A percentile compares a stretch with the other conserved stretches of the same genome.
Evolutionary conservation across 2,329 filamentous ascomycete species (phyloP).

Genomic region (Penicillium hesseltinei): DNA sequence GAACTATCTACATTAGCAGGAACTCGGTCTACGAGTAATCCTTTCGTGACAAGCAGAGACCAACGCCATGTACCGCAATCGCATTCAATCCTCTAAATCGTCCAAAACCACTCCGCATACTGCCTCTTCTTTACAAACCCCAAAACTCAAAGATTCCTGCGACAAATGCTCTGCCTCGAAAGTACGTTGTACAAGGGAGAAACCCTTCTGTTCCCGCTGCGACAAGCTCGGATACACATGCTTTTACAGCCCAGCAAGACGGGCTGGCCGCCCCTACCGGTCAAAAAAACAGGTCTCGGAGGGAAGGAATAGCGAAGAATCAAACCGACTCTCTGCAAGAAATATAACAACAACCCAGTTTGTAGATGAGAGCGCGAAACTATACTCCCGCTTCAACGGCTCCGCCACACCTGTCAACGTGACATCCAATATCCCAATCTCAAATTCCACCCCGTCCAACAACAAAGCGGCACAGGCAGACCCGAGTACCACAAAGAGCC

Average conservation of each 20-base stretch:
- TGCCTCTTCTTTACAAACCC: background rate
- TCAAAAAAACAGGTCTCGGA: background rate
- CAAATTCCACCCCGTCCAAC: background rate
- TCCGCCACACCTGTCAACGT: background rate
- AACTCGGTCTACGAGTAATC: background rate
- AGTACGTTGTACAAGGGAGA: conserved; percentile 19
- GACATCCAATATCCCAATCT: background rate
- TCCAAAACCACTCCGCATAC: background rate
- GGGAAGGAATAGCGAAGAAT: background rate
- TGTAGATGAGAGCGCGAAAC: background rate
- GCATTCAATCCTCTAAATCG: background rate
- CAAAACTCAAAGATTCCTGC: conserved; percentile 10
- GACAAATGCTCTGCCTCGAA: conserved; percentile 21
- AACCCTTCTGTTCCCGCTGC: conserved; percentile 19
- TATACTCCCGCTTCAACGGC: background rate
- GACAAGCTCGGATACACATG: conserved; percentile 21
- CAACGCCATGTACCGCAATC: background rate
- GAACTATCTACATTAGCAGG: background rate
- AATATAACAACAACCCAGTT: background rate
- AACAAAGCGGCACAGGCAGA: background rate
- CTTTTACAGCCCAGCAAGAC: conserved; percentile 25
- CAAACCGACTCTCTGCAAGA: background rate
- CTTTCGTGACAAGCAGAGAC: background rate
- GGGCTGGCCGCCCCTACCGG: conserved; percentile 16
- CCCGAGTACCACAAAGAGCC: background rate